Conservation (phyloP, 1,284 basidiomycete genomes). For the Trametes versicolor region DNA sequence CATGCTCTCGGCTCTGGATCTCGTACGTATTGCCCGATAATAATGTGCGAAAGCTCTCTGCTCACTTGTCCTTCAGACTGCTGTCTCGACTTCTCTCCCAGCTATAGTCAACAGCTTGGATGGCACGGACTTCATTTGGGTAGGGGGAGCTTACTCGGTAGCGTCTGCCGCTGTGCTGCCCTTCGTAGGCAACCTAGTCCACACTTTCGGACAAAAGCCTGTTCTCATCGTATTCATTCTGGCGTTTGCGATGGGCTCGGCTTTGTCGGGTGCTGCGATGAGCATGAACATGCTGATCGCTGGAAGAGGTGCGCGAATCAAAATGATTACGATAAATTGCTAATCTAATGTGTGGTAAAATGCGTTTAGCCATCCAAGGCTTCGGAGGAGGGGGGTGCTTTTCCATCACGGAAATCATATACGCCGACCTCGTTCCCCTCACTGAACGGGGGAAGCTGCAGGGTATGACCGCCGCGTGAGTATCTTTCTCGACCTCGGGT, state of each 20-base stretch:
- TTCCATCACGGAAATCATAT: slow-evolving; percentile 49
- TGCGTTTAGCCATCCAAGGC: slow-evolving; percentile 51
- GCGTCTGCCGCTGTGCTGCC: slow-evolving; percentile 42
- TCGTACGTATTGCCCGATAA: slow-evolving; percentile 8
- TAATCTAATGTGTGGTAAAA: neutral
- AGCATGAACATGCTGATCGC: slow-evolving; percentile 38
- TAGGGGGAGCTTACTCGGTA: slow-evolving; percentile 40
- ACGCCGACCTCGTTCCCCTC: slow-evolving; percentile 53
- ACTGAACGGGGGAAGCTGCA: slow-evolving; percentile 50
- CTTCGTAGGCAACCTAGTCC: slow-evolving; percentile 38
- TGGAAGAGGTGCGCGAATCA: slow-evolving; percentile 16
- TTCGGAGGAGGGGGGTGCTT: slow-evolving; percentile 51
- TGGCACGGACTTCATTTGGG: slow-evolving; percentile 45
- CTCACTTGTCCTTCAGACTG: slow-evolving; percentile 35
- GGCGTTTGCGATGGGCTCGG: neutral
- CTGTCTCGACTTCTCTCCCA: slow-evolving; percentile 46
- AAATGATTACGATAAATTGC: neutral
- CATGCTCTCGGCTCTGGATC: slow-evolving; percentile 26
- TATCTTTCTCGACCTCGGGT: neutral
- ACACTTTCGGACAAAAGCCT: slow-evolving; percentile 46
- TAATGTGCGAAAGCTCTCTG: neutral
- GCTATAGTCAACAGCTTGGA: slow-evolving; percentile 43
- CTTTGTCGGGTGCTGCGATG: neutral
- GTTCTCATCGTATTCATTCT: neutral
- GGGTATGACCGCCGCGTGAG: slow-evolving; percentile 32